Conservation (phyloP, 305 asterid genomes). For the Fraxinus dipetala region DNA sequence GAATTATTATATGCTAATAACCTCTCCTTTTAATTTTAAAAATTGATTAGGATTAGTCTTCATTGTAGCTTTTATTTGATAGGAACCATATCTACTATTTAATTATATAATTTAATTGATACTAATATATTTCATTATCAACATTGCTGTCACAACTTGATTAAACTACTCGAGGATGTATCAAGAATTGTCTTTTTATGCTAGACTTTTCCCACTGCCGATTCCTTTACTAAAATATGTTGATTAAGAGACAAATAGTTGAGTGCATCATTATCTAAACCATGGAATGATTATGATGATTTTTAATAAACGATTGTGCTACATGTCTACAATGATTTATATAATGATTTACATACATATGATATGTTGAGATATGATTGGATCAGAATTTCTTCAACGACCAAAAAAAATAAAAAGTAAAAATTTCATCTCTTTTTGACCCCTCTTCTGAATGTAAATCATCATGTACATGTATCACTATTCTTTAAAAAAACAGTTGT, state of each 20-base stretch:
- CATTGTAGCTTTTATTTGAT: constrained; percentile 2
- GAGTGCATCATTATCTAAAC: not conserved
- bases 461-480: not conserved
- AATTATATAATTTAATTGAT: not conserved
- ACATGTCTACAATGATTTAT: not conserved
- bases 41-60: not conserved
- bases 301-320: not conserved
- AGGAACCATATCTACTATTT: not conserved
- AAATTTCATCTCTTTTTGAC: not conserved
- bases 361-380: too few relatives aligned
- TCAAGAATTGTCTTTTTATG: not conserved
- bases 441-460: not conserved
- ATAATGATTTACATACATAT: not conserved
- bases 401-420: too few relatives aligned
- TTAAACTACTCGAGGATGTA: not conserved
- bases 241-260: not conserved
- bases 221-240: not conserved
- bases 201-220: not conserved
- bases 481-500: too few relatives aligned
- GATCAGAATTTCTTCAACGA: too few relatives aligned
- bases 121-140: not conserved
- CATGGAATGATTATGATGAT: not conserved
- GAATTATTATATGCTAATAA: not conserved
- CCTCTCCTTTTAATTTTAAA: not conserved
- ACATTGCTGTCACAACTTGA: not conserved